Base-by-base conservation (phyloP, 805 yeast species). In the Wickerhamiella vanderwaltii region DNA sequence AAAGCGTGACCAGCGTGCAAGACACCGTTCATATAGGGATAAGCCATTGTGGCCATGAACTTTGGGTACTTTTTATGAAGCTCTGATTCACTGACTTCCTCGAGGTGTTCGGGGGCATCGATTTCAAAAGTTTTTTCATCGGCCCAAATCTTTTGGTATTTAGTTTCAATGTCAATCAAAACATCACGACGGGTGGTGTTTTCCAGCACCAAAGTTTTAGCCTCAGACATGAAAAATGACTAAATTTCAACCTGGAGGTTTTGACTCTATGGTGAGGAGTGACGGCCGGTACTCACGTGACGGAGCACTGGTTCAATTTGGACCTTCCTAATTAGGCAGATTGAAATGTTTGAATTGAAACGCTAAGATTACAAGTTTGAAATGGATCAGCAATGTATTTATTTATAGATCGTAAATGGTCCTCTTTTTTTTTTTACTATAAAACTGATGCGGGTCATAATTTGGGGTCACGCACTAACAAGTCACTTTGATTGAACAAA, bases 1-100 rank as follows among this genome's bases (percentile, higher is more conserved):
- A 88, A 91, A 52, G 86, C 76, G 63, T 91, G 99, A 46, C 99
- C 99, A 38, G 95, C 96, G 54, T 91, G 99, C 51, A 91, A 69
- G 39, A 83, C 91, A 68, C 99, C 99, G 63, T 91, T 91, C 96
- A 88, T 88, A 65, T 91, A 91, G 33, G 99, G 99, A 58, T 85
- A 91, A 9, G 98, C 97, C 95, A 91, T 87, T 38, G 94, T 79
- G 18, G 84, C 72, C 68, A 85, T 79, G 65, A 71, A 81, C 62
- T 91, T 91, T 44, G 97, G 97, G 61, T 79, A 70, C 55, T 76
- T 71, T 46, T 67, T 71, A 54, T 83, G 85, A 48, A 91, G 69
- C 56, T 80, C 84, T 38, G 79, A 94, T 26, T 68, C 62, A 35
- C 75, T 66, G 42, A 72, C 67, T 32, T 68, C 64, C n/a, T 72